Percentiles rank a stretch among this genome's conserved stretches.
phyloP scores from a whole-genome alignment of 345 rosid genomes.

The Sisymbrium altissimum region DNA sequence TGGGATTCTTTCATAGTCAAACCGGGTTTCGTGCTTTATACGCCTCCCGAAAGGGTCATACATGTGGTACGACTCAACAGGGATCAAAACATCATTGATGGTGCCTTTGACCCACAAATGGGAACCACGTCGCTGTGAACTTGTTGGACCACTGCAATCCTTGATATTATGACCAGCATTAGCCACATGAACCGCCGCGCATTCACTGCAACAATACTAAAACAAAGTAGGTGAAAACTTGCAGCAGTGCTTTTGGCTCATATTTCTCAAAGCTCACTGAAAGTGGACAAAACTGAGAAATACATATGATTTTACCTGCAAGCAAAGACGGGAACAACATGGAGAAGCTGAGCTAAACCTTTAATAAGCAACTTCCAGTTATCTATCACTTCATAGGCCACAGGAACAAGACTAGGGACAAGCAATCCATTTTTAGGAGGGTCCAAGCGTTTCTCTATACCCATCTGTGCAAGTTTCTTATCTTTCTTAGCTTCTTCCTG shows the following conservation, averaged over 20 bases:
- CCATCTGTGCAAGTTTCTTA: constrained; percentile 75
- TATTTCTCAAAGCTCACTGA: not conserved
- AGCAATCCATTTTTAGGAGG: constrained; percentile 86
- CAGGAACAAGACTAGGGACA: constrained; percentile 67
- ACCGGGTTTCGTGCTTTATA: constrained; percentile 69
- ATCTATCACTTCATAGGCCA: constrained; percentile 65
- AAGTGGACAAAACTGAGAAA: not conserved
- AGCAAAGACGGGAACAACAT: constrained; percentile 65
- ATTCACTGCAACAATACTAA: constrained; percentile 45
- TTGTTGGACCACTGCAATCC: constrained; percentile 54
- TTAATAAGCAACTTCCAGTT: constrained; percentile 78
- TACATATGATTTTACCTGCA: constrained; percentile 48
- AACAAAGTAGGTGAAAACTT: not conserved
- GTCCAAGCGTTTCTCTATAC: constrained; percentile 71
- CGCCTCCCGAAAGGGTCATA: constrained; percentile 84
- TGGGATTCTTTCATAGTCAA: constrained; percentile 82
- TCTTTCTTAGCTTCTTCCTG: constrained; percentile 54
- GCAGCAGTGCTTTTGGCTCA: not conserved
- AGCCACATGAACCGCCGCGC: constrained; percentile 81
- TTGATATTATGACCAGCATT: constrained; percentile 58
- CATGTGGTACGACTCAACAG: constrained; percentile 86
- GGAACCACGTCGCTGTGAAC: constrained; percentile 43
- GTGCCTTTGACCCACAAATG: constrained; percentile 81
- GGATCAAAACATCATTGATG: constrained; percentile 61
- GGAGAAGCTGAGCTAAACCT: constrained; percentile 78